Base-by-base conservation (phyloP, 2,329 filamentous ascomycete species). In the Pseudocercospora crystallina region DNA sequence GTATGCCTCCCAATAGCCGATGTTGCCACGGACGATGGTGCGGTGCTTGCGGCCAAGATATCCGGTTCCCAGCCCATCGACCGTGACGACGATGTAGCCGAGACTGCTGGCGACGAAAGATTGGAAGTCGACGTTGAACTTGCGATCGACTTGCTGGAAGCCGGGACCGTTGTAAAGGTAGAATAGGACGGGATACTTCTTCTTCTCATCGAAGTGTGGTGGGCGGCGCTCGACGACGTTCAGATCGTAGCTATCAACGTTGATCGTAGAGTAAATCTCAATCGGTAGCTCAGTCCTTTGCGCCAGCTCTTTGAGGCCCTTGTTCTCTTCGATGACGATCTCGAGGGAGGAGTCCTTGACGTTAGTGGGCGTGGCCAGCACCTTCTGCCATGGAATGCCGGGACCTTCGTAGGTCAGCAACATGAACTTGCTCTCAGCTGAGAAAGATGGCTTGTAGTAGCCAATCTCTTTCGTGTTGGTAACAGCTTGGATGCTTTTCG, bases 111-210 rank as follows among this genome's bases (percentile, higher is more conserved):
- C 90, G 36, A 96, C 76, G 66, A 94, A 97, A 5, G 89, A 82
- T 67, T 97, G 90, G 68, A 95, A 99, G 68, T 96, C 88, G 52
- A 99, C 83, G 8, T 69, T 71, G 73, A 96, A 99, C 49, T 72
- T 80, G 67, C 92, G 91, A 62, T 82, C 78, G 2, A 99, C 94
- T 7, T 81, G 82, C 68, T 99, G 95, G 13, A 90, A 96, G n/a
- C 87, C 89, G 0, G 94, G 94, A 0, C 94, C 94, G 17, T 89
- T 92, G 74, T 99, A 99, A 52, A 96, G 85, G 64, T 89, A 86
- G 77, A 99, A 99, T 4, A 99, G 80, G 1, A 99, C 90, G 0
- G 94, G 94, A 62, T 99, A 97, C 66, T 87, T 84, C 72, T 88
- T 91, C 62, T 83, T 84, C 13, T 83, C 76, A 68, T 90, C 81